Evolutionary conservation across 1,284 basidiomycete species (phyloP).

Genomic region (Tetrapyrgos nigripes): DNA sequence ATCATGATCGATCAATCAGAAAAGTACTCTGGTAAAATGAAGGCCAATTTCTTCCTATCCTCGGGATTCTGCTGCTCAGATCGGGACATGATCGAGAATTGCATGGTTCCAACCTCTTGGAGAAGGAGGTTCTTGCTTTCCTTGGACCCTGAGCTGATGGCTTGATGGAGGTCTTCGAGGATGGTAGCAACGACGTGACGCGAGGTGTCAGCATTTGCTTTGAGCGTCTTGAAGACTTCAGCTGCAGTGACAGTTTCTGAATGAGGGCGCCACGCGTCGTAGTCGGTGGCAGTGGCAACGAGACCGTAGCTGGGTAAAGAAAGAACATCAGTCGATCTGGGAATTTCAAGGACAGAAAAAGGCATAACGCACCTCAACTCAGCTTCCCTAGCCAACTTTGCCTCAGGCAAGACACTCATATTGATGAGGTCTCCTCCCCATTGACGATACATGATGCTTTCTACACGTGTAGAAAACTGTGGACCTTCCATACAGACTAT

Average conservation of each 20-base stretch:
- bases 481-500: constrained; percentile 99
- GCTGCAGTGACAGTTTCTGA: constrained; percentile 87
- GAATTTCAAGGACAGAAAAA: not conserved
- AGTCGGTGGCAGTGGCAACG: constrained; percentile 91
- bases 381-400: constrained; percentile 94
- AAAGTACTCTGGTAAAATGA: constrained; percentile 80
- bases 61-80: constrained; percentile 66
- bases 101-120: constrained; percentile 82
- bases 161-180: constrained; percentile 78
- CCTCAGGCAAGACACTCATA: constrained; percentile 96
- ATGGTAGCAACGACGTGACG: constrained; percentile 78
- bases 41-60: constrained; percentile 78
- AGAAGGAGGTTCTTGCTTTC: constrained; percentile 51
- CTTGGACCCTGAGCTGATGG: constrained; percentile 27
- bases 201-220: constrained; percentile 85
- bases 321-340: constrained; percentile 2
- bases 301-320: constrained; percentile 75
- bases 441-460: constrained; percentile 92
- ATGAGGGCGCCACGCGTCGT: constrained; percentile 88
- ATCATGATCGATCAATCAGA: constrained; percentile 1
- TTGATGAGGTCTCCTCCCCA: constrained; percentile 97
- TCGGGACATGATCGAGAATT: constrained; percentile 85
- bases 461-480: constrained; percentile 93
- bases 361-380: constrained; percentile 77
- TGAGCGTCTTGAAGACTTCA: constrained; percentile 88